A percentile compares a stretch with the other conserved stretches of the same genome.
Conservation (phyloP, 305 asterid species). For the Fraxinus greggii region DNA sequence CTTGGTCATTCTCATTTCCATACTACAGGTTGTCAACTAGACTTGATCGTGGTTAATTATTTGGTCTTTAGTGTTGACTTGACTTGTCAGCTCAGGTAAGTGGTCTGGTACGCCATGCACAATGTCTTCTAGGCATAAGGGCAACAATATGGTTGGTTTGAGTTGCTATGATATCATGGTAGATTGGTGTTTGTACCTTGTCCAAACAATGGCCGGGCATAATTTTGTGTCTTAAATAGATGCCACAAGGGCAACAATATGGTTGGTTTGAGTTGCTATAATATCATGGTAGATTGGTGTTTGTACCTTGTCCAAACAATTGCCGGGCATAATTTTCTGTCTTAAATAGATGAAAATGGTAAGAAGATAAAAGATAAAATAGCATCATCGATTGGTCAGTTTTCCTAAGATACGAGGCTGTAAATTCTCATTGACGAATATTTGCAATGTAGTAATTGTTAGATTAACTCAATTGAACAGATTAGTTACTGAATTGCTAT, state of each 20-base stretch:
- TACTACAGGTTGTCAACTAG: not conserved
- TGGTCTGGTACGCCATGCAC: not conserved
- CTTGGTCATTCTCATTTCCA: not conserved
- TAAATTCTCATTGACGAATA: not conserved
- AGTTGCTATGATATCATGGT: not conserved
- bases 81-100: not conserved
- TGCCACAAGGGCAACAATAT: not conserved
- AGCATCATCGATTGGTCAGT: not conserved
- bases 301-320: not conserved
- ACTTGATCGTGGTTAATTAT: not conserved
- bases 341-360: not conserved
- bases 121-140: not conserved
- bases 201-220: not conserved
- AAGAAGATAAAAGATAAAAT: not conserved
- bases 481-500: not conserved
- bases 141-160: not conserved
- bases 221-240: not conserved
- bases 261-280: not conserved
- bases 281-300: not conserved
- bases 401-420: not conserved
- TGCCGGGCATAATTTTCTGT: not conserved
- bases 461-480: not conserved
- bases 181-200: not conserved
- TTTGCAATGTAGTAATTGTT: not conserved
- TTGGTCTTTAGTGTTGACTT: not conserved